These are phyloP conservation scores for Mucor irregularis DNA, from an alignment of 371 early-diverging fungal genomes.

Conservation along the genomic window DNA sequence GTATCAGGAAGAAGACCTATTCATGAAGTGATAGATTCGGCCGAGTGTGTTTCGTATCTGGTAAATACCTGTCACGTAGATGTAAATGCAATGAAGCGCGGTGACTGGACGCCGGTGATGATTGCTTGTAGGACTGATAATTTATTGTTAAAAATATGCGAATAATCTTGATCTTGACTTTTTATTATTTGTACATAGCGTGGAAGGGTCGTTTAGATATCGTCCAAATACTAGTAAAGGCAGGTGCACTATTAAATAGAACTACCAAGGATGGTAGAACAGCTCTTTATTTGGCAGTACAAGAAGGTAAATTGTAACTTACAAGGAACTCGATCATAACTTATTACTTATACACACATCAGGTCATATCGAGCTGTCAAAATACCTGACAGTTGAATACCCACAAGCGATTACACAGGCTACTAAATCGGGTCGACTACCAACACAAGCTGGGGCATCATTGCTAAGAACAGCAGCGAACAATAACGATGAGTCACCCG, in stretches of 20 bases:
- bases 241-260: constrained; percentile 38
- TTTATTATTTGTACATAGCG: constrained; percentile 18
- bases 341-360: background rate
- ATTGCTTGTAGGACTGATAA: constrained; percentile 37
- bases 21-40: constrained; percentile 52
- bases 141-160: no score
- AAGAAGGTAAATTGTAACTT: constrained; percentile 52
- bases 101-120: constrained; percentile 60
- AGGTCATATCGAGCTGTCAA: constrained; percentile 43
- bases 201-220: constrained; percentile 44
- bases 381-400: constrained; percentile 36
- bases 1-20: constrained; percentile 41
- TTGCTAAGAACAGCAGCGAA: background rate
- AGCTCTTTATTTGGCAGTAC: constrained; percentile 52
- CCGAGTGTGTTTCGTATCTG: constrained; percentile 37
- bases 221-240: constrained; percentile 30
- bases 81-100: constrained; percentile 53
- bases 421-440: constrained; percentile 49
- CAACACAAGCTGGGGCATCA: constrained; percentile 50
- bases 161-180: background rate
- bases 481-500: background rate
- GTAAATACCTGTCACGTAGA: constrained; percentile 35
- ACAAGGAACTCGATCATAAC: background rate
- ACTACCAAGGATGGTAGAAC: constrained; percentile 50
- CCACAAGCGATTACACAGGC: constrained; percentile 32